phyloP scores from a whole-genome alignment of 805 yeast species.

The Candida sithepensis region DNA sequence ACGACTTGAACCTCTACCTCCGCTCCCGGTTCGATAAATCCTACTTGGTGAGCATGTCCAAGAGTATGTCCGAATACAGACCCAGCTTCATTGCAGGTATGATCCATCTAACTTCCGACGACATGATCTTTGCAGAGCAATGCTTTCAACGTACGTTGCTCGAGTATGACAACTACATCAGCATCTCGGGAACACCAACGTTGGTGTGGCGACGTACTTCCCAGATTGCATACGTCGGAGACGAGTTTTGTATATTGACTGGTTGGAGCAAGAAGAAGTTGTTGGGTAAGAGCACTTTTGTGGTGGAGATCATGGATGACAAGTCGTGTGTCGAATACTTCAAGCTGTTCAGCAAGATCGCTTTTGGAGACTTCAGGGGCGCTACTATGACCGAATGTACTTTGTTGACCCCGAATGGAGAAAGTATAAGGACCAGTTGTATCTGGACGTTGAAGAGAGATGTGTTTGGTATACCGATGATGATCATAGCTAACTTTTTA shows the following conservation, averaged over 20 bases:
- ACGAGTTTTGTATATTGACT: constrained; percentile 84
- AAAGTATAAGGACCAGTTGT: constrained; percentile 67
- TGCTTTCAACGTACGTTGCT: constrained; percentile 89
- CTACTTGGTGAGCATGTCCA: constrained; percentile 71
- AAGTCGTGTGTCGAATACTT: constrained; percentile 83
- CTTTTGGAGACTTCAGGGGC: constrained; percentile 88
- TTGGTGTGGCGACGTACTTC: constrained; percentile 95
- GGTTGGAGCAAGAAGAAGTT: constrained; percentile 83
- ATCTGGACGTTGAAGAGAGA: constrained; percentile 93
- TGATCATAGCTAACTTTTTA: constrained; percentile 90
- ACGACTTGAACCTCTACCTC: constrained; percentile 70
- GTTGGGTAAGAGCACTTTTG: constrained; percentile 63
- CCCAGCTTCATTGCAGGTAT: constrained; percentile 94
- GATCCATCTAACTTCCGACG: constrained; percentile 83
- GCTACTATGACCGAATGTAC: constrained; percentile 87
- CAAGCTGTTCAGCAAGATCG: constrained; percentile 75
- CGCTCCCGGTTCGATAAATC: constrained; percentile 64
- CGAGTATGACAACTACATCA: constrained; percentile 82
- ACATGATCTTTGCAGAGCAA: constrained; percentile 91
- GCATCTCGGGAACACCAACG: constrained; percentile 88
- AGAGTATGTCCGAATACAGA: constrained; percentile 83
- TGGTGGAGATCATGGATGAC: constrained; percentile 84
- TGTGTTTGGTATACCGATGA: constrained; percentile 95
- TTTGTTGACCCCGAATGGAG: constrained; percentile 54
- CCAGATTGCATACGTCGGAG: constrained; percentile 92